Evolutionary conservation across 495 filamentous ascomycete species (phyloP), one percentile per base, ranked within the genome.

Genomic region (Niebla homalea): DNA sequence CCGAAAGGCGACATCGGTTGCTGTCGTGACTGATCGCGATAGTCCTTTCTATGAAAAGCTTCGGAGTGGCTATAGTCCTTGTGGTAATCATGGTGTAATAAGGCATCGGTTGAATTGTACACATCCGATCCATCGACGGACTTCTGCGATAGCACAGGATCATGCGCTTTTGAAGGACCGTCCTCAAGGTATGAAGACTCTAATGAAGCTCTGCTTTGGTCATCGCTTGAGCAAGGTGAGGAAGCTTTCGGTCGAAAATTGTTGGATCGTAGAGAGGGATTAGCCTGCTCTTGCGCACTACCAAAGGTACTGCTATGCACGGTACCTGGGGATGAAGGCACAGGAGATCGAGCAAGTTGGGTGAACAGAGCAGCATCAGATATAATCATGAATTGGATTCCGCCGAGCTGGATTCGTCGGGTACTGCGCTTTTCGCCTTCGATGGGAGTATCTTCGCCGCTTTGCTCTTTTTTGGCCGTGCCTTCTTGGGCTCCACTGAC

Each of bases 351-450:
- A 16, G 74, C 67, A 50, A 85, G 69, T 5, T 75, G 77, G 8
- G 83, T 79, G 54, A 89, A 89, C 0, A 89, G 70, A 38, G 77
- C 72, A 15, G 84, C 76, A 47, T 89, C 83, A 15, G 85, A 84
- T 36, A 87, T 78, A 36, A 92, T 67, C 40, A 75, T 74, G 5
- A 77, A 72, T 32, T 77, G 72, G 49, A 88, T 79, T 47, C 76
- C 76, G 29, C 68, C 69, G 20, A 90, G 62, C 15, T 70, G 74
- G 22, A 92, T 67, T 29, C 76, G 73, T 42, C 85, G 72, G 60
- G 81, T 87, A 36, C 83, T 80, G 42, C 76, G 70, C 58, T 73
- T 41, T 29, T n/a, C 10, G 19, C 36, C 36, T 20, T 15, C 19
- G 10, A 18, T 44, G 2, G 26, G 15, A 21, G 8, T 12, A n/a